These are phyloP conservation scores for Cutaneotrichosporon sp. DNA, from an alignment of 1,284 basidiomycete species.

Conservation along the genomic window DNA sequence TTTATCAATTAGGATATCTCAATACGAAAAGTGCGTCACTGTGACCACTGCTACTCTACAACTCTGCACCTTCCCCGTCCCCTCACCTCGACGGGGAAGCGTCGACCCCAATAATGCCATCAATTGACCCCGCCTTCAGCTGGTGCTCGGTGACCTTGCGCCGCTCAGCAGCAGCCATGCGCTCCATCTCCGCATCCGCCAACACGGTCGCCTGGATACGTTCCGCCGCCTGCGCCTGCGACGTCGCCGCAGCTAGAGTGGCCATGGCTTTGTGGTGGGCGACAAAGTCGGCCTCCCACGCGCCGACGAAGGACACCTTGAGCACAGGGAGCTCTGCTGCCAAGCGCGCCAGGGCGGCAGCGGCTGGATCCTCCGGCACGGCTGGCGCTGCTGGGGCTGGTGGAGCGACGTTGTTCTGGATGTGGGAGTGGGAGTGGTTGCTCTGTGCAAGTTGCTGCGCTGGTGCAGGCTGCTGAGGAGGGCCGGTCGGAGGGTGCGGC, in stretches of 20 bases:
- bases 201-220: slow-evolving; percentile 31
- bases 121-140: slow-evolving; percentile 22
- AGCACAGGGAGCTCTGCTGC: slow-evolving; percentile 31
- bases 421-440: background rate
- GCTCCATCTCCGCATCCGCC: slow-evolving; percentile 42
- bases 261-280: slow-evolving; percentile 23
- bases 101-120: slow-evolving; percentile 24
- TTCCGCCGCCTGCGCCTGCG: slow-evolving; percentile 24
- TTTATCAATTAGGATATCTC: no score
- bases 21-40: no score
- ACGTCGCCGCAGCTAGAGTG: slow-evolving; percentile 17
- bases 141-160: slow-evolving; percentile 30
- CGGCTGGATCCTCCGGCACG: slow-evolving; percentile 16
- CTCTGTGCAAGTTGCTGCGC: no score
- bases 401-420: background rate
- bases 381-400: slow-evolving; percentile 8
- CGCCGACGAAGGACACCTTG: slow-evolving; percentile 24
- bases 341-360: slow-evolving; percentile 22
- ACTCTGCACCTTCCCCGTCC: no score
- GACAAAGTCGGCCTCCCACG: slow-evolving; percentile 36
- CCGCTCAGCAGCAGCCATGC: slow-evolving; percentile 32
- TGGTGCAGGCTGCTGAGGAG: no score
- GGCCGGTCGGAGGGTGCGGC: background rate
- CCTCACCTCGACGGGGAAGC: no score
- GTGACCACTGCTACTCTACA: no score